Conservation (phyloP, 257 asterid genomes). For the Haberlea rhodopensis region DNA sequence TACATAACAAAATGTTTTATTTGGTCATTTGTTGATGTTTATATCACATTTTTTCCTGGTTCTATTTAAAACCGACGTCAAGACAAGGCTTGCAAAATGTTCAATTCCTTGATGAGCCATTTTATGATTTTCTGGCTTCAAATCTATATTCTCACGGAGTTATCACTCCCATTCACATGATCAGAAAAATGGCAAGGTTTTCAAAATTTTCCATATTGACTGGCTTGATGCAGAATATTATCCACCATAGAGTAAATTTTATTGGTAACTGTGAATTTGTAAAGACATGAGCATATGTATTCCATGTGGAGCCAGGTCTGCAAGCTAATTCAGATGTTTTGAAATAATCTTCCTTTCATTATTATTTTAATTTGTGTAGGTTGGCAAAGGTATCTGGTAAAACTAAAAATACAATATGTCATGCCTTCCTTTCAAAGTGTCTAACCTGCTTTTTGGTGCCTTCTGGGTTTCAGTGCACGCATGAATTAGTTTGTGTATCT, state of each 20-base stretch:
- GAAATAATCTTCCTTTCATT: neutral
- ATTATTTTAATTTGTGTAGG: neutral
- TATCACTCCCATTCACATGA: neutral
- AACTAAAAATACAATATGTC: neutral
- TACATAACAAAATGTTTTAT: constrained; percentile 9
- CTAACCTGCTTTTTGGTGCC: neutral
- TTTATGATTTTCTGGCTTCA: neutral
- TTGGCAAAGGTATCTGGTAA: neutral
- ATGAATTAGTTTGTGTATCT: neutral
- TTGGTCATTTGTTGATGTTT: constrained; percentile 19
- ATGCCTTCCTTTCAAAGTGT: neutral
- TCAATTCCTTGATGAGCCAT: neutral
- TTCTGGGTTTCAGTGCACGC: neutral
- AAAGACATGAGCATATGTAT: neutral
- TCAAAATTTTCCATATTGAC: too few relatives aligned
- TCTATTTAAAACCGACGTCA: neutral
- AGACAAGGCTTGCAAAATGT: neutral
- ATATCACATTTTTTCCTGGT: neutral
- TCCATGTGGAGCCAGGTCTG: neutral
- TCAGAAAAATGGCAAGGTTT: neutral
- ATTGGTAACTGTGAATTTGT: neutral
- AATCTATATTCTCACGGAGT: neutral
- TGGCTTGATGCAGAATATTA: neutral
- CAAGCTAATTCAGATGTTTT: neutral
- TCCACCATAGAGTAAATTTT: too few relatives aligned